Conservation (phyloP, 805 yeast species). For the Spathaspora arborariae region DNA sequence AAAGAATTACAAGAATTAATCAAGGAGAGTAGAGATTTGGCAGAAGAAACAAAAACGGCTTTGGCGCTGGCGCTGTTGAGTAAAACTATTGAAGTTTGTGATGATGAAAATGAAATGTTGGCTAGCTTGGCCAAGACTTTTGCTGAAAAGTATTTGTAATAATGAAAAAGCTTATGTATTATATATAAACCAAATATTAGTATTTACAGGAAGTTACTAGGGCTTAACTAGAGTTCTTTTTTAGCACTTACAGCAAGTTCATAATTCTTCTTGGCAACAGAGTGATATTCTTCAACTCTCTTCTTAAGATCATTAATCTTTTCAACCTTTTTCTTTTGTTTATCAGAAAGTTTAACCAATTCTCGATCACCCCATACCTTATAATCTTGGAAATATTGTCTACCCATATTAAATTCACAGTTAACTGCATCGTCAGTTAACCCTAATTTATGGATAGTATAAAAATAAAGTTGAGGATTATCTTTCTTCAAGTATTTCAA, state of each 20-base stretch:
- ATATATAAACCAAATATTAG: constrained; percentile 1
- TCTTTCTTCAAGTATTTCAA: constrained; percentile 78
- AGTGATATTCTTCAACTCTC: constrained; percentile 37
- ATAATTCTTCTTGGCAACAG: constrained; percentile 34
- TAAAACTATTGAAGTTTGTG: background rate
- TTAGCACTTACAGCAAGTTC: no score
- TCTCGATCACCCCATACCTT: constrained; percentile 73
- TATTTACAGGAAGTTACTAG: background rate
- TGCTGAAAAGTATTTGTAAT: background rate
- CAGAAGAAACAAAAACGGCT: background rate
- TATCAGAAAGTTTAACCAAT: constrained; percentile 47
- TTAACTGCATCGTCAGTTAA: constrained; percentile 74
- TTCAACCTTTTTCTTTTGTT: constrained; percentile 27
- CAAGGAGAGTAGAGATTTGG: constrained; percentile 4
- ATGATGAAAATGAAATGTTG: background rate
- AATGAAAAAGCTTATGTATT: background rate
- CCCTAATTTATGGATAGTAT: constrained; percentile 85
- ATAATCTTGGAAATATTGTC: constrained; percentile 73
- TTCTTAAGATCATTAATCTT: constrained; percentile 32
- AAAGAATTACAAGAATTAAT: constrained; percentile 20
- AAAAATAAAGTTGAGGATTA: constrained; percentile 77
- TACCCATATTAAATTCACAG: constrained; percentile 78
- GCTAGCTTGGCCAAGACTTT: background rate
- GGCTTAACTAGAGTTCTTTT: no score
- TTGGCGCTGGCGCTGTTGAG: background rate